A percentile compares a stretch with the other conserved stretches of the same genome.
Conservation (phyloP, 75 land plant genomes). For the Isoetes taiwanensis region DNA sequence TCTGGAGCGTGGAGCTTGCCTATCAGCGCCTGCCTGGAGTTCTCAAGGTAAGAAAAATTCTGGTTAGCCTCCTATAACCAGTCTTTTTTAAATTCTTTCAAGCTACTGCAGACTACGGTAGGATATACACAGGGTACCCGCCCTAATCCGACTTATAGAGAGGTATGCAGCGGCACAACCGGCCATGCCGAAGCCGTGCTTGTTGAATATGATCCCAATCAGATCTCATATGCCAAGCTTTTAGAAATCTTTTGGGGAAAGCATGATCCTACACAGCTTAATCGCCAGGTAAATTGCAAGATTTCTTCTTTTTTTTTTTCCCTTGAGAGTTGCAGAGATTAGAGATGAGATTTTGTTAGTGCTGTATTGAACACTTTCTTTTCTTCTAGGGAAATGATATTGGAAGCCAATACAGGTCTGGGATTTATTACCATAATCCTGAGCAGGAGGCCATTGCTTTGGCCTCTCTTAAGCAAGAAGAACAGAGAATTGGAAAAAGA, state of each 20-base stretch:
- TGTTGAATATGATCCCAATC: constrained; percentile 15
- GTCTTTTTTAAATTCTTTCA: not conserved
- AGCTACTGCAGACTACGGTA: constrained; percentile 16
- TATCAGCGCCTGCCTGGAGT: constrained; percentile 22
- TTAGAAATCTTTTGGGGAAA: constrained; percentile 26
- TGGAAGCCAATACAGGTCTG: constrained; percentile 22
- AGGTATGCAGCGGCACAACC: constrained; percentile 19
- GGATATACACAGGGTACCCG: constrained; percentile 21
- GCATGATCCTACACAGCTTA: constrained; percentile 21
- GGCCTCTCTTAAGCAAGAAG: constrained; percentile 13
- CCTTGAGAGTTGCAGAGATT: not conserved
- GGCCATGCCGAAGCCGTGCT: constrained; percentile 27
- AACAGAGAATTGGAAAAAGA: constrained; percentile 13
- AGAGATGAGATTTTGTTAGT: not conserved
- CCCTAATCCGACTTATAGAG: constrained; percentile 10
- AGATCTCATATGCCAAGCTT: constrained; percentile 13
- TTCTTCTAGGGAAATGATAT: constrained; percentile 18
- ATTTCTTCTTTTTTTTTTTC: not conserved
- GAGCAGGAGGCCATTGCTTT: constrained; percentile 18
- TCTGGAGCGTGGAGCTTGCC: constrained; percentile 28
- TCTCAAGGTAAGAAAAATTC: constrained; percentile 15
- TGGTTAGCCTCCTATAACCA: not conserved
- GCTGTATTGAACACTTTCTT: not conserved
- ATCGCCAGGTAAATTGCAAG: constrained; percentile 15
- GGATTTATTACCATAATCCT: constrained; percentile 14